Percentiles rank a stretch among this genome's conserved stretches.
Evolutionary conservation across 1,284 basidiomycete species (phyloP).

Genomic region (Somion occarium): DNA sequence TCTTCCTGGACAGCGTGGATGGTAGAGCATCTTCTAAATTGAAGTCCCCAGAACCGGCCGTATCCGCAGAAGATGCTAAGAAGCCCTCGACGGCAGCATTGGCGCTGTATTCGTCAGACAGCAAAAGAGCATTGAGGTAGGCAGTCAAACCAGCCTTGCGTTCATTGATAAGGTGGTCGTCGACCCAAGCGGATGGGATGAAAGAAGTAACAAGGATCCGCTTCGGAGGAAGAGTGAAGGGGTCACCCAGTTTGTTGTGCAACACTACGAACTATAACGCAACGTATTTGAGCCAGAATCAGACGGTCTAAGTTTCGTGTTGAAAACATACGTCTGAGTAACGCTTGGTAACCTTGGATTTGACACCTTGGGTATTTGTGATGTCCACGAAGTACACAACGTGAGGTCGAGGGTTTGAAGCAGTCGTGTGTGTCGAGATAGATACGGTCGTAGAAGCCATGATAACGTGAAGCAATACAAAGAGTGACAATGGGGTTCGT

Average conservation of each 20-base stretch:
- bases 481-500: background rate
- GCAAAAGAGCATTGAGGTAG: conserved; percentile 38
- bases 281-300: too few species aligned
- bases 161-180: conserved; percentile 46
- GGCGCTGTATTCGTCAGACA: conserved; percentile 29
- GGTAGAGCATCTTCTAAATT: conserved; percentile 41
- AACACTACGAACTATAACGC: conserved; percentile 40
- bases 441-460: conserved; percentile 20
- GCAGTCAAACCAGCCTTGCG: conserved; percentile 42
- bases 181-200: conserved; percentile 47
- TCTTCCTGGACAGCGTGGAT: conserved; percentile 38
- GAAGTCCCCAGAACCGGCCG: conserved; percentile 21
- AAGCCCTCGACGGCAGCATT: conserved; percentile 33
- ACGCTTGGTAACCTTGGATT: conserved; percentile 33
- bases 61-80: conserved; percentile 28
- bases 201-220: conserved; percentile 42
- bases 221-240: conserved; percentile 44
- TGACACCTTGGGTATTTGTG: conserved; percentile 29
- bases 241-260: conserved; percentile 31
- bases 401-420: conserved; percentile 46
- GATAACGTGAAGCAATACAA: background rate
- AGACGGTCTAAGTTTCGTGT: background rate
- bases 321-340: conserved; percentile 43
- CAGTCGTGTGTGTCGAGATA: conserved; percentile 43
- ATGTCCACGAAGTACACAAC: conserved; percentile 42